A percentile compares a stretch with the other conserved stretches of the same genome.
Evolutionary conservation across 306 rosid genomes (phyloP).

Genomic region (Quercus aquifolioides): DNA sequence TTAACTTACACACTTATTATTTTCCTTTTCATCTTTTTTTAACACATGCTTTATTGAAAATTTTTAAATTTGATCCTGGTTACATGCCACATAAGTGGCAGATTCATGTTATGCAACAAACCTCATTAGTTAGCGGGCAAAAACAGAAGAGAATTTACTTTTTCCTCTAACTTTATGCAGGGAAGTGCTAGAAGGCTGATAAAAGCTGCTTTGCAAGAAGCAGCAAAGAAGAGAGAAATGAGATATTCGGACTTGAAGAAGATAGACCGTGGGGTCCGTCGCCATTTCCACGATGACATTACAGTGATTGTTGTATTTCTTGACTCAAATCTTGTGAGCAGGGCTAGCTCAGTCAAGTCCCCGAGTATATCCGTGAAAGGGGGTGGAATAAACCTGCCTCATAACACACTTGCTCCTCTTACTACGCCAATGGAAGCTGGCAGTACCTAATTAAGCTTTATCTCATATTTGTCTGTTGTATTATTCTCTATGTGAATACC

Average conservation of each 20-base stretch:
- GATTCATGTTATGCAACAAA: background rate
- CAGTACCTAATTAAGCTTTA: constrained; percentile 46
- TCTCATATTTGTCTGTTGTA: constrained; percentile 40
- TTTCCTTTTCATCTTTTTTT: background rate
- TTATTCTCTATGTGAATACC: constrained; percentile 81
- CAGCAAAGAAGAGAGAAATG: constrained; percentile 99
- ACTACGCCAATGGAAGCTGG: constrained; percentile 54
- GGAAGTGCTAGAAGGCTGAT: constrained; percentile 93
- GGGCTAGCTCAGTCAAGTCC: constrained; percentile 68
- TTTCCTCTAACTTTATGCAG: constrained; percentile 35
- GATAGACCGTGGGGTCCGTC: constrained; percentile 94
- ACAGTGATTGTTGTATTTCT: constrained; percentile 89
- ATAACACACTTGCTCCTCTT: constrained; percentile 70
- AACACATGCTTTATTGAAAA: background rate
- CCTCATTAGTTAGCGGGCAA: background rate
- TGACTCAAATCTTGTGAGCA: constrained; percentile 66
- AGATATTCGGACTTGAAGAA: constrained; percentile 94
- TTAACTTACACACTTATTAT: background rate
- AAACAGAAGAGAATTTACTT: background rate
- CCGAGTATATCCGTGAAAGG: constrained; percentile 74
- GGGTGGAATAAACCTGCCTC: constrained; percentile 75
- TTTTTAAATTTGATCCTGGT: background rate
- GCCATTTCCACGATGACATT: constrained; percentile 97
- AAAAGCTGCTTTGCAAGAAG: constrained; percentile 78
- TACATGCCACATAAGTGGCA: background rate